A percentile compares a stretch with the other conserved stretches of the same genome.
phyloP scores from a whole-genome alignment of 306 rosid species.

The Carpinus fangiana region DNA sequence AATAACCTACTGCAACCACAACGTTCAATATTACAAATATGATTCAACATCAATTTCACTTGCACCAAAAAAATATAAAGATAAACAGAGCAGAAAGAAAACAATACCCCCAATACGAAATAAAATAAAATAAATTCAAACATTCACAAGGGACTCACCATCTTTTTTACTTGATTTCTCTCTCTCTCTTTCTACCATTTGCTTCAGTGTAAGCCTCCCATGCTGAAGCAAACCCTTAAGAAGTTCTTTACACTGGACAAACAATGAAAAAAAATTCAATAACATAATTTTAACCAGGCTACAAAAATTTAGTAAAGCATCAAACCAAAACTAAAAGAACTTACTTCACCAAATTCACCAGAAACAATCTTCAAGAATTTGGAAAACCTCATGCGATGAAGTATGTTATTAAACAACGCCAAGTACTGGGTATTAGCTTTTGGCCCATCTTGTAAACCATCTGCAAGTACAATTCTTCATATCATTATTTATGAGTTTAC shows the following conservation, averaged over 20 bases:
- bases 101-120: background rate
- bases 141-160: slow-evolving; percentile 42
- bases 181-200: slow-evolving; percentile 58
- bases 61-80: background rate
- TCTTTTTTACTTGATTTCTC: slow-evolving; percentile 40
- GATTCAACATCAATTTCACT: background rate
- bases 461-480: slow-evolving; percentile 31
- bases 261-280: slow-evolving; percentile 20
- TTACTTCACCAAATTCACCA: slow-evolving; percentile 56
- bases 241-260: slow-evolving; percentile 59
- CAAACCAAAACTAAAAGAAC: slow-evolving; percentile 29
- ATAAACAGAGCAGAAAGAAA: background rate
- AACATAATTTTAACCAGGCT: slow-evolving; percentile 4
- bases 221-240: slow-evolving; percentile 82
- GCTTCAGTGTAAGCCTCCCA: slow-evolving; percentile 76
- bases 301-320: slow-evolving; percentile 18
- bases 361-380: slow-evolving; percentile 67
- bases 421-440: slow-evolving; percentile 49
- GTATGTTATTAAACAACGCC: slow-evolving; percentile 65
- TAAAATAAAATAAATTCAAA: background rate
- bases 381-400: slow-evolving; percentile 78
- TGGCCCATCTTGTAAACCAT: slow-evolving; percentile 34
- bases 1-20: background rate
- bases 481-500: slow-evolving; percentile 1
- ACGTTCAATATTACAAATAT: background rate